Evolutionary conservation across 1,284 basidiomycete genomes (phyloP), one percentile per base, ranked within the genome.

Genomic region (Taiwanofungus camphoratus): DNA sequence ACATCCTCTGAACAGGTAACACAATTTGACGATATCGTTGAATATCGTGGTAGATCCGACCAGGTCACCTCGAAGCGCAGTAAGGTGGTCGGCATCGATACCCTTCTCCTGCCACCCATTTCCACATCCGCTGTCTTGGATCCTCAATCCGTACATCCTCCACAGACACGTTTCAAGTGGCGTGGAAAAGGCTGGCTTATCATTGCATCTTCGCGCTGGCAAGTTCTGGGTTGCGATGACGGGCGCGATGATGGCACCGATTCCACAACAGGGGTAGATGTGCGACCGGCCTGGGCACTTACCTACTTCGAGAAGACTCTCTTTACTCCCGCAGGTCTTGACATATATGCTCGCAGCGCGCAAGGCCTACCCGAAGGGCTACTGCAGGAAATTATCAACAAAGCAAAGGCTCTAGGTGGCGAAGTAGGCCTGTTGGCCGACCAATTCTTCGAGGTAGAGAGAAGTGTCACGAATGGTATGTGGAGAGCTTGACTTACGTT

Each of bases 221-320:
- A 74, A 57, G 60, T 76, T 16, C 55, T 76, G 4, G 72, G 70
- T 41, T 65, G 58, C 43, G 62, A 66, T 39, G 35, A 30, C 18
- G 61, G 62, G 21, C 21, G 33, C 22, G 38, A 39, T 29, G 38
- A 48, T 11, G 45, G n/a, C 24, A 39, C 34, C 36, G 22, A 39
- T 18, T 15, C 33, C 15, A 31, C 16, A 12, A 18, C 9, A 13
- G 26, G 13, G 8, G 13, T 13, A 27, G 13, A 13, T 13, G 7
- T 13, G 26, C 8, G 26, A 6, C 19, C 30, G 18, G 55, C 68
- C 46, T 76, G 71, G 71, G 68, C 66, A 15, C 67, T 73, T 8
- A 75, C 70, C 8, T 75, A 64, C 56, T 76, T 77, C 55, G 68
- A 68, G 36, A 69, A 68, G 56, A 74, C 74, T 18, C 54, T 75